Conservation (phyloP, 495 filamentous ascomycete genomes). For the Aspergillus conjunctus region DNA sequence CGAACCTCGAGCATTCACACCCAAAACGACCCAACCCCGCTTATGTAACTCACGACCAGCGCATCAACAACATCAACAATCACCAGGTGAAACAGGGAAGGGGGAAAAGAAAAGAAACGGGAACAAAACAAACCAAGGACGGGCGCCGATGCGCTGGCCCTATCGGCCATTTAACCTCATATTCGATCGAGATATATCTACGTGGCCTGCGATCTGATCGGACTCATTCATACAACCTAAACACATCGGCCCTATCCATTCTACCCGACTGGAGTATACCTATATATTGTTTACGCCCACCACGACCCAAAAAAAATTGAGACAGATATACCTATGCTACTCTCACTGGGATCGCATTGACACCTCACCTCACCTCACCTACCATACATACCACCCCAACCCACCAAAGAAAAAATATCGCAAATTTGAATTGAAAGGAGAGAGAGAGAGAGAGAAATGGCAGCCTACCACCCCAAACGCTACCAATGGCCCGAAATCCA, state of each 20-base stretch:
- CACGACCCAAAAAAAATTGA: too few species aligned
- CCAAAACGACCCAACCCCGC: conserved; percentile 14
- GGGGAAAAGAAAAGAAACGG: background rate
- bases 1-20: background rate
- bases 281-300: too few species aligned
- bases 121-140: conserved; percentile 6
- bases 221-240: too few species aligned
- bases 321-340: too few species aligned
- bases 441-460: conserved; percentile 22
- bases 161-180: too few species aligned
- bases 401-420: conserved; percentile 1
- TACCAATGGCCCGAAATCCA: conserved; percentile 96
- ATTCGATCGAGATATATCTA: too few species aligned
- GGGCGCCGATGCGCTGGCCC: conserved; percentile 16
- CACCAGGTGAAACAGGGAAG: background rate
- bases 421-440: background rate
- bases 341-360: too few species aligned
- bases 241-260: too few species aligned
- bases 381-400: background rate
- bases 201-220: too few species aligned
- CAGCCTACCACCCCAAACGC: conserved; percentile 53
- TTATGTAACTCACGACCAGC: conserved; percentile 21
- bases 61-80: conserved; percentile 8
- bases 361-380: background rate
- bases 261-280: too few species aligned